Evolutionary conservation across 208 protist genomes (phyloP).

Genomic region (Trypanosoma conorhini): DNA sequence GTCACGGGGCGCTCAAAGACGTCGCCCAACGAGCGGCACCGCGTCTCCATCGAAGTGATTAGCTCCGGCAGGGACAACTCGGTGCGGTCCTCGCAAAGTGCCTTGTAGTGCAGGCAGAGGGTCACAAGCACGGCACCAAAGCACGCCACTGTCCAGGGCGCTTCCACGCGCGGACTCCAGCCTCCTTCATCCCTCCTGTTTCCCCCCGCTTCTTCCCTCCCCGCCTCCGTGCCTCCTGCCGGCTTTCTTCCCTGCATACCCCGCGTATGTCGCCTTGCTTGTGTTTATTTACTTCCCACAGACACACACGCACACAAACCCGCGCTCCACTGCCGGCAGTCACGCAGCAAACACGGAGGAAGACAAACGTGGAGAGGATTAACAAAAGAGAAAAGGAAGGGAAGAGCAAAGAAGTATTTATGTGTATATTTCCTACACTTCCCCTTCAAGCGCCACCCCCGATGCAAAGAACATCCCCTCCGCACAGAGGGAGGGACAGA

Average conservation of each 20-base stretch:
- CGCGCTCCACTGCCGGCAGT: no score
- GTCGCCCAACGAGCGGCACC: constrained; percentile 27
- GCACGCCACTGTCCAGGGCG: constrained; percentile 16
- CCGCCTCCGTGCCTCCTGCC: not conserved
- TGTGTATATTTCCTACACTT: not conserved
- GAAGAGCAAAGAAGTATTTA: not conserved
- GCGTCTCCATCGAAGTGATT: constrained; percentile 27
- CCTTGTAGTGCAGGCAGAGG: constrained; percentile 46
- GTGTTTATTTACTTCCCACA: not conserved
- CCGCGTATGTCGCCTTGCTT: not conserved
- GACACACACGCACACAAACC: no score
- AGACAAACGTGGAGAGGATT: not conserved
- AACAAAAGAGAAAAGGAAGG: not conserved
- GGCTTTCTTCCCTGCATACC: not conserved
- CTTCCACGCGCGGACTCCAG: constrained; percentile 2
- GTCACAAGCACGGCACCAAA: constrained; percentile 30
- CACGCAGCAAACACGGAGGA: no score
- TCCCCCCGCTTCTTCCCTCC: not conserved
- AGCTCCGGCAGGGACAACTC: constrained; percentile 48
- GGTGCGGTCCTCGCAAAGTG: constrained; percentile 41
- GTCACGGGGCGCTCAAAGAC: not conserved
- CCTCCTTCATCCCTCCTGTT: not conserved
- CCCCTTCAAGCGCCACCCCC: no score
- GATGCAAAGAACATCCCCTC: no score
- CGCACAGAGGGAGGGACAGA: not conserved